Base-by-base conservation (phyloP, 805 yeast species). In the Suhomyces canberraensis region DNA sequence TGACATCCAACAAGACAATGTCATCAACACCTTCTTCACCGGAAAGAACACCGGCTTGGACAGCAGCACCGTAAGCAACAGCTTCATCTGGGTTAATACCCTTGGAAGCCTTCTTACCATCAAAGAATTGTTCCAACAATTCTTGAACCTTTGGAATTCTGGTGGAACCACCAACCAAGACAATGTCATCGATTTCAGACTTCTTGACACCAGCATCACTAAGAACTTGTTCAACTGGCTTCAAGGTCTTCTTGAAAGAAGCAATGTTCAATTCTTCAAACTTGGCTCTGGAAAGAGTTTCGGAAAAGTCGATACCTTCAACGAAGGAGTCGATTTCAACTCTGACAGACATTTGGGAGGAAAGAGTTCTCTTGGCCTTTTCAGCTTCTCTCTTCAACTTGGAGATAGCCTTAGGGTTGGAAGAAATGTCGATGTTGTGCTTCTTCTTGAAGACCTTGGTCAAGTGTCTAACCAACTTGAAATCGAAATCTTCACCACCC, bases 11-110 rank as follows among this genome's bases (percentile, higher is more conserved):
- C 66, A 90, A 81, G 59, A 91, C 82, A 68, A 90, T 80, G 75
- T 88, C 96, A 75, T 90, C 88, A 69, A 96, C 89, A 71, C 88
- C 95, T 48, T 84, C 93, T 89, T 77, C 80, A 76, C 96, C 96
- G 55, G 96, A 85, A 72, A 90, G 79, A 75, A 91, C 87, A 66
- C 97, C 97, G 76, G 96, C 98, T 78, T 90, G 97, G 60, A 90
- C 97, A 61, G 98, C 97, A 61, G 98, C 98, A 62, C 74, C 74
- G 56, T 67, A 69, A 26, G 74, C 74, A 48, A 69, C 74, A 48
- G 74, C 74, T 60, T 69, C 74, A 53, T 69, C 74, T 14, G 74
- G 73, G 60, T 69, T 69, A 46, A 69, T 68, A 55, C 73, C 71
- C 59, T 67, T 67, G 42, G 71, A 65, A 29, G 70, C 71, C 54